phyloP scores from a whole-genome alignment of 192 early-diverging fungal species.

The Funneliformis mosseae region DNA sequence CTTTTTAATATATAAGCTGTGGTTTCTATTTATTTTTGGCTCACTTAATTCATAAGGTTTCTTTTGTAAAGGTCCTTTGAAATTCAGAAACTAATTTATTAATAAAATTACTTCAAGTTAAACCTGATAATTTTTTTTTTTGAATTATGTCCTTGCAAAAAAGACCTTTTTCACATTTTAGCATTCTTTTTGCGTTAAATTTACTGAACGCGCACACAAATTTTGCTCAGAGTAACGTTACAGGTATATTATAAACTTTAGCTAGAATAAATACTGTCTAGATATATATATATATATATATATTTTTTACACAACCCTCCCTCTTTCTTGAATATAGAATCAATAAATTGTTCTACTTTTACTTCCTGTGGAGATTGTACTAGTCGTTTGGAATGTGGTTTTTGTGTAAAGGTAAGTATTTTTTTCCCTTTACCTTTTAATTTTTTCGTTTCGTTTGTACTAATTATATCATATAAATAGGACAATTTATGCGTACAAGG shows the following conservation, averaged over 20 bases:
- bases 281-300: too few relatives aligned
- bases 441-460: neutral
- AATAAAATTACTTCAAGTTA: neutral
- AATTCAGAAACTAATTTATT: neutral
- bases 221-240: slow-evolving; percentile 11
- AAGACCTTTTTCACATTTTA: neutral
- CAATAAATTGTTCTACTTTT: slow-evolving; percentile 24
- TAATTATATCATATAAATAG: neutral
- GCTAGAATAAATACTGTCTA: neutral
- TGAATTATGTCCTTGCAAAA: neutral
- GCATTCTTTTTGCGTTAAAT: neutral
- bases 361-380: slow-evolving; percentile 27
- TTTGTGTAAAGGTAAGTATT: slow-evolving; percentile 21
- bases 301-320: neutral
- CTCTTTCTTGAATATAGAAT: neutral
- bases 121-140: neutral
- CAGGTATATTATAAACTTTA: slow-evolving; percentile 4
- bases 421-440: neutral
- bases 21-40: neutral
- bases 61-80: slow-evolving; percentile 5
- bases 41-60: neutral
- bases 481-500: slow-evolving; percentile 27
- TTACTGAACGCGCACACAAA: neutral
- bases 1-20: neutral
- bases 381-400: slow-evolving; percentile 27